These are phyloP conservation scores for Parachlorella kessleri DNA, from an alignment of 139 green algal species.

Conservation along the genomic window DNA sequence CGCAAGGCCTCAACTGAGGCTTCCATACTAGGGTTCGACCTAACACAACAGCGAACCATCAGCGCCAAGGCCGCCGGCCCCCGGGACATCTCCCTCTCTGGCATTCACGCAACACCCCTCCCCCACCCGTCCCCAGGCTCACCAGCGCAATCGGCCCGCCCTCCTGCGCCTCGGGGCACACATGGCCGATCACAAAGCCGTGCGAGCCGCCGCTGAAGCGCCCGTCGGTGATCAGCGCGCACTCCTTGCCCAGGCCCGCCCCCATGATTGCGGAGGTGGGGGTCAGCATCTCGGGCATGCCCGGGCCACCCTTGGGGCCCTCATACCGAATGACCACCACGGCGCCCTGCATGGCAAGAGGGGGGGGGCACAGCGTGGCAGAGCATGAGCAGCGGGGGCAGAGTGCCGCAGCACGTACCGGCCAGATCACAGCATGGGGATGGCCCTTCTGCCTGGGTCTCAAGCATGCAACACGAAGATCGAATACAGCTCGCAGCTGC, in stretches of 20 bases:
- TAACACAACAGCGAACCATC: too few relatives aligned
- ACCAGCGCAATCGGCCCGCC: slow-evolving; percentile 93
- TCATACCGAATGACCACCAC: slow-evolving; percentile 97
- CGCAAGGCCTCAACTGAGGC: too few relatives aligned
- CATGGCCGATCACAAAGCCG: slow-evolving; percentile 98
- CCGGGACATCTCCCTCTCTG: background rate
- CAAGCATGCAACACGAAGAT: too few relatives aligned
- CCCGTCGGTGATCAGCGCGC: slow-evolving; percentile 96
- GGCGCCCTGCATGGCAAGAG: slow-evolving; percentile 42
- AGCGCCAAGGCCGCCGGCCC: too few relatives aligned
- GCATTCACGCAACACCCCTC: too few relatives aligned
- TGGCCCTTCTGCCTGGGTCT: too few relatives aligned
- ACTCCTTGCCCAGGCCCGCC: slow-evolving; percentile 94
- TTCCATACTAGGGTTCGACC: too few relatives aligned
- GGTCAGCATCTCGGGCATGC: slow-evolving; percentile 99
- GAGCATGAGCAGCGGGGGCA: too few relatives aligned
- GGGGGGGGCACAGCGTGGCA: background rate
- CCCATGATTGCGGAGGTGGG: slow-evolving; percentile 98
- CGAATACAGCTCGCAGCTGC: too few relatives aligned
- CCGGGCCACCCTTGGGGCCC: slow-evolving; percentile 95
- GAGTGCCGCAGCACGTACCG: too few relatives aligned
- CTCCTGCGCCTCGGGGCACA: slow-evolving; percentile 94
- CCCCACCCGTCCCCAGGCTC: background rate
- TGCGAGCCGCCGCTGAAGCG: slow-evolving; percentile 95
- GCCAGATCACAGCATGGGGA: too few relatives aligned